Percentiles rank a stretch among this genome's conserved stretches.
Conservation (phyloP, 2,329 filamentous ascomycete species). For the Pseudocercospora ulei region DNA sequence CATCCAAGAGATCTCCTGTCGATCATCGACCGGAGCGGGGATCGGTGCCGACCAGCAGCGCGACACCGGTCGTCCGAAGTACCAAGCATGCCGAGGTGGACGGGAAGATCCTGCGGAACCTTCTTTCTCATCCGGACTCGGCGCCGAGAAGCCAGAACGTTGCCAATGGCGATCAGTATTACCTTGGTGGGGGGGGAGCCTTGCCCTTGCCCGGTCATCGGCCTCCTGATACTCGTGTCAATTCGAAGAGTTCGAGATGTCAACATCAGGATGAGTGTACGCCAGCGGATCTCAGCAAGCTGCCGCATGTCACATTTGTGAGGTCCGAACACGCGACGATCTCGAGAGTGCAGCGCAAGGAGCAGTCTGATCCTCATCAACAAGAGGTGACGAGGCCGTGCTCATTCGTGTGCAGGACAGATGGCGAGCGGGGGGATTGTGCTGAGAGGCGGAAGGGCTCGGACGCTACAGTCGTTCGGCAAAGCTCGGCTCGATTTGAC, state of each 20-base stretch:
- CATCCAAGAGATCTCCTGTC: constrained; percentile 1
- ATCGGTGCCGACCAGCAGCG: not conserved
- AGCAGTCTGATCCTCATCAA: not conserved
- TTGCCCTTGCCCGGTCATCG: constrained; percentile 6
- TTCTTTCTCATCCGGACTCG: constrained; percentile 10
- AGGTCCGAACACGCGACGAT: constrained; percentile 28
- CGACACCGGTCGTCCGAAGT: constrained; percentile 2
- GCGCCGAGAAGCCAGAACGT: constrained; percentile 11
- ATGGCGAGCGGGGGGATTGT: constrained; percentile 17
- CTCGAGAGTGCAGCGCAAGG: constrained; percentile 13
- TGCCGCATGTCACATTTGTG: constrained; percentile 27
- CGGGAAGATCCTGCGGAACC: constrained; percentile 7
- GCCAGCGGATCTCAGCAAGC: constrained; percentile 14
- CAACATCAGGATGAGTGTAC: not conserved
- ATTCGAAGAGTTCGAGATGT: no score
- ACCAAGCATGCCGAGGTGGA: constrained; percentile 11
- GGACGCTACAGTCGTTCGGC: constrained; percentile 6
- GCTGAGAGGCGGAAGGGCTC: constrained; percentile 7
- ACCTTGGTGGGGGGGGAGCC: not conserved
- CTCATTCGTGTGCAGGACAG: constrained; percentile 22
- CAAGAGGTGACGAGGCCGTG: constrained; percentile 12
- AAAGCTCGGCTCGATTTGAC: constrained; percentile 6
- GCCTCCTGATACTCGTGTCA: constrained; percentile 3
- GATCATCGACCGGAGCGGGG: not conserved
- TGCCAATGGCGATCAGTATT: constrained; percentile 7